Conservation (phyloP, 345 rosid species). For the Geranium brycei region DNA sequence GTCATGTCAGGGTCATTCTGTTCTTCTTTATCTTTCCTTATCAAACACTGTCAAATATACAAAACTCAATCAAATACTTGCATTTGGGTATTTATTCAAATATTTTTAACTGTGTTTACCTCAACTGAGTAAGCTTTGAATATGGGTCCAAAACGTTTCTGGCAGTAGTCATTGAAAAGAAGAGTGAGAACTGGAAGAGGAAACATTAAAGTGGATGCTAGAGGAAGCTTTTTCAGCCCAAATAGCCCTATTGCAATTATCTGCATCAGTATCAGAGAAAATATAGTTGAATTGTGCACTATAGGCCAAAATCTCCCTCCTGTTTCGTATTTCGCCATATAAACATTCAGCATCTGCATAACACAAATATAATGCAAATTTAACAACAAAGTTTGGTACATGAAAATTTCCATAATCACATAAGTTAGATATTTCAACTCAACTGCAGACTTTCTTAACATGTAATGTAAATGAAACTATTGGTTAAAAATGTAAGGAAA, state of each 20-base stretch:
- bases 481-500: no score
- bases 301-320: conserved; percentile 75
- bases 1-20: conserved; percentile 41
- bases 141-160: conserved; percentile 54
- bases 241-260: conserved; percentile 74
- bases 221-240: conserved; percentile 63
- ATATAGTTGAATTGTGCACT: conserved; percentile 57
- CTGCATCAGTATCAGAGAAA: conserved; percentile 77
- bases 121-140: conserved; percentile 62
- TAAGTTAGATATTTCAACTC: no score
- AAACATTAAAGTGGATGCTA: conserved; percentile 54
- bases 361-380: background rate
- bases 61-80: conserved; percentile 9
- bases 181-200: conserved; percentile 79
- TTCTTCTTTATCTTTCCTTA: conserved; percentile 58
- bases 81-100: background rate
- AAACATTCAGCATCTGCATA: conserved; percentile 66
- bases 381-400: background rate
- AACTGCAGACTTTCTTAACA: no score
- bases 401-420: no score
- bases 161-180: conserved; percentile 64
- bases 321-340: conserved; percentile 61
- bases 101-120: conserved; percentile 24
- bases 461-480: no score
- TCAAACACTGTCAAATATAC: conserved; percentile 48